Evolutionary conservation across 176 grass and related monocot species (phyloP).

Genomic region (Triticum timopheevii): DNA sequence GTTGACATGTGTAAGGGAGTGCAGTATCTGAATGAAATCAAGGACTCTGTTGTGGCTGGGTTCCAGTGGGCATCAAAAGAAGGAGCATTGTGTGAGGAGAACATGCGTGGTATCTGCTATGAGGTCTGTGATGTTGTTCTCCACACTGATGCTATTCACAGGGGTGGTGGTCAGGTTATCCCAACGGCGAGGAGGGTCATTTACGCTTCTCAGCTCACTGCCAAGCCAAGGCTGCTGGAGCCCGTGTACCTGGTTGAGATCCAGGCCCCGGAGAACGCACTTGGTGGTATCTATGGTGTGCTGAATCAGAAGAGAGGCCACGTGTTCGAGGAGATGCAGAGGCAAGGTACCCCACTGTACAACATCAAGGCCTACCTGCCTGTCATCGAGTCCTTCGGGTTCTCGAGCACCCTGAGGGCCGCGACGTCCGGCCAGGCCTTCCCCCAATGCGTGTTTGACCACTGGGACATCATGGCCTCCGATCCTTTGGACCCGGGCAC

Average conservation of each 20-base stretch:
- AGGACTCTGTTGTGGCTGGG: constrained; percentile 84
- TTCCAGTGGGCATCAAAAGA: constrained; percentile 93
- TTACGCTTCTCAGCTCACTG: constrained; percentile 73
- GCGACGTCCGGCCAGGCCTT: constrained; percentile 73
- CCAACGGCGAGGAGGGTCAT: constrained; percentile 78
- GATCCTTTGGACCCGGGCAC: constrained; percentile 52
- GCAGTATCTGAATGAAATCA: constrained; percentile 89
- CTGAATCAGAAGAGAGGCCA: constrained; percentile 78
- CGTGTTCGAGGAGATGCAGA: constrained; percentile 71
- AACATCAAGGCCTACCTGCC: constrained; percentile 90
- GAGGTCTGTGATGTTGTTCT: constrained; percentile 89
- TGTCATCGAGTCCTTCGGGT: constrained; percentile 57
- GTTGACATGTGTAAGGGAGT: constrained; percentile 97
- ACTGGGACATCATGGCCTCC: constrained; percentile 67
- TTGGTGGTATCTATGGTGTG: constrained; percentile 71
- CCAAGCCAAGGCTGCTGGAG: constrained; percentile 84
- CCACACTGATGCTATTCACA: constrained; percentile 87
- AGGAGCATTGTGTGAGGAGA: constrained; percentile 75
- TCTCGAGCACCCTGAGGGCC: constrained; percentile 43
- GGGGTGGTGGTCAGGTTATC: constrained; percentile 86
- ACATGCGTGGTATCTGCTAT: constrained; percentile 85
- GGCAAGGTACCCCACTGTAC: constrained; percentile 64
- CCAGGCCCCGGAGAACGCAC: constrained; percentile 73
- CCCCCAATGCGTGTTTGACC: constrained; percentile 67
- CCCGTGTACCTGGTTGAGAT: constrained; percentile 86